Evolutionary conservation across 495 filamentous ascomycete genomes (phyloP).

Genomic region (Aspergillus asperescens): DNA sequence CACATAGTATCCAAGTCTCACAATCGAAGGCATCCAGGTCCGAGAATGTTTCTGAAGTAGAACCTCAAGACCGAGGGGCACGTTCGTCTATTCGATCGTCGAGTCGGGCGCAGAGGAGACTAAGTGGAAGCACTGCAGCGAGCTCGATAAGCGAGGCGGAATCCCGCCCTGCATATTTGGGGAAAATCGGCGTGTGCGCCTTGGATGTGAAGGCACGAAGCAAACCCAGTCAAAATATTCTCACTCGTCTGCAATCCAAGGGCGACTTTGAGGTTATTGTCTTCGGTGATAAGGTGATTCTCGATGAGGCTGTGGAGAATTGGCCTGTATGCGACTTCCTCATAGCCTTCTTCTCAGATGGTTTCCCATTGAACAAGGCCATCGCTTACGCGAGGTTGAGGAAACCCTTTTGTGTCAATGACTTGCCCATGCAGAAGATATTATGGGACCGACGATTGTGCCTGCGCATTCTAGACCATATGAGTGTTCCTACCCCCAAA

Average conservation of each 20-base stretch:
- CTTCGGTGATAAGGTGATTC: slow-evolving; percentile 96
- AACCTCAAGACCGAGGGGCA: slow-evolving; percentile 22
- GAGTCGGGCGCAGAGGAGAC: slow-evolving; percentile 65
- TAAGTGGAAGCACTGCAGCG: slow-evolving; percentile 69
- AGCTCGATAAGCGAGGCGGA: slow-evolving; percentile 56
- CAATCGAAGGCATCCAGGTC: slow-evolving; percentile 16
- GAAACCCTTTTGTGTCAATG: slow-evolving; percentile 96
- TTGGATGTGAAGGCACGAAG: slow-evolving; percentile 93
- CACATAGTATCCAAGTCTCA: slow-evolving; percentile 7
- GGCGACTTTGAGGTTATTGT: slow-evolving; percentile 94
- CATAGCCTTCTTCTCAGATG: slow-evolving; percentile 96
- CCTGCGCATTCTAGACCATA: slow-evolving; percentile 77
- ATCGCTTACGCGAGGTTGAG: slow-evolving; percentile 88
- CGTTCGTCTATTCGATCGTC: slow-evolving; percentile 57
- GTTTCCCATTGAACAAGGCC: slow-evolving; percentile 94
- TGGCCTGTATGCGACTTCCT: slow-evolving; percentile 77
- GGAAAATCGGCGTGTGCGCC: slow-evolving; percentile 87
- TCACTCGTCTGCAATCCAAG: slow-evolving; percentile 83
- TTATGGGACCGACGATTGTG: slow-evolving; percentile 94
- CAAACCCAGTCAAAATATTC: slow-evolving; percentile 91
- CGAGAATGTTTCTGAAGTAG: slow-evolving; percentile 24
- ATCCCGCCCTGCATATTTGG: slow-evolving; percentile 33
- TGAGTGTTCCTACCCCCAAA: slow-evolving; percentile 81
- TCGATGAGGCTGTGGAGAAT: slow-evolving; percentile 76
- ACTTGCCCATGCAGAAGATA: slow-evolving; percentile 96